Conservation (phyloP, 2,329 filamentous ascomycete genomes). For the Sporothrix protearum region DNA sequence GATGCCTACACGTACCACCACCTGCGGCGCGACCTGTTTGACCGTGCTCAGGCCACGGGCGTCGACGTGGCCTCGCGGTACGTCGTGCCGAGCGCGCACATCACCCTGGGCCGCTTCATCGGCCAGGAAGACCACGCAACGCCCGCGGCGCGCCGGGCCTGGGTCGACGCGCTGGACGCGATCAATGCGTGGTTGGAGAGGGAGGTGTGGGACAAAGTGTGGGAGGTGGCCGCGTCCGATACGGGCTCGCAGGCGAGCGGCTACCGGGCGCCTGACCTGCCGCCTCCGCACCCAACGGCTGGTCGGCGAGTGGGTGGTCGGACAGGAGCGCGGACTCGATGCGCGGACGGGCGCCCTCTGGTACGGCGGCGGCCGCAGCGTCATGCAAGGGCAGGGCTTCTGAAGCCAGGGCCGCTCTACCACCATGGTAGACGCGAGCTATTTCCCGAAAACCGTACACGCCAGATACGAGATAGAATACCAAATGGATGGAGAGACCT, state of each 20-base stretch:
- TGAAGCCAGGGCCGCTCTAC: conserved; percentile 32
- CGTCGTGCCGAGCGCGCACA: conserved; percentile 82
- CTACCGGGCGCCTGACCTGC: conserved; percentile 20
- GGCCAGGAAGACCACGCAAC: conserved; percentile 60
- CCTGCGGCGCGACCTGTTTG: conserved; percentile 73
- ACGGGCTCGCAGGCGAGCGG: not conserved
- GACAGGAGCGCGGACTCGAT: conserved; percentile 77
- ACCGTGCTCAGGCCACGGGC: conserved; percentile 56
- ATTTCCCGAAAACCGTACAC: not conserved
- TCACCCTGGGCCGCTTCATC: conserved; percentile 82
- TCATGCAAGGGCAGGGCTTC: conserved; percentile 61
- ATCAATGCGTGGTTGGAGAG: conserved; percentile 72
- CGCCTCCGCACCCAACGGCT: conserved; percentile 37
- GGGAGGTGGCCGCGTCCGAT: conserved; percentile 8
- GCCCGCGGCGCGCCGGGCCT: conserved; percentile 55
- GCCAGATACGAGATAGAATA: conserved; percentile 1
- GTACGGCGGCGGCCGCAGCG: conserved; percentile 78
- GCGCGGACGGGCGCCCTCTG: conserved; percentile 72
- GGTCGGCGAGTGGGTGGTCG: conserved; percentile 78
- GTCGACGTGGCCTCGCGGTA: conserved; percentile 75
- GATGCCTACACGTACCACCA: conserved; percentile 87
- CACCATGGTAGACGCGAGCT: conserved; percentile 7
- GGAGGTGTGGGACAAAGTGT: conserved; percentile 62
- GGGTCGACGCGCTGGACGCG: conserved; percentile 67
- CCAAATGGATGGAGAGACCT: not conserved